Base-by-base conservation (phyloP, 2,329 filamentous ascomycete genomes). In the Apiospora marii region DNA sequence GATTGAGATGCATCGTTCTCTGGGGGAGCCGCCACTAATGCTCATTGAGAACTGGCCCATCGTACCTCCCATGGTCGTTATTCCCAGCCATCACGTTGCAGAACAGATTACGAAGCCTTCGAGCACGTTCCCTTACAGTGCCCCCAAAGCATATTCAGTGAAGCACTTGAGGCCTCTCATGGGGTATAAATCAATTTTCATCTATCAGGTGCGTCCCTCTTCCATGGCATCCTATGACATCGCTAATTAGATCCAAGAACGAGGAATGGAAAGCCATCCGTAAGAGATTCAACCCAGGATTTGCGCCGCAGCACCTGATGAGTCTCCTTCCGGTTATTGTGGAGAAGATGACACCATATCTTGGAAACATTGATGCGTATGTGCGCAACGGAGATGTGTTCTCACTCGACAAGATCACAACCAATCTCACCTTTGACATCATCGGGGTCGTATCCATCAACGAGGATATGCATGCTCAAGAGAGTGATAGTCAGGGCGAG, bases 261-360 rank as follows among this genome's bases (percentile, higher is more conserved):
- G 73, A 75, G 37, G 68, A 70, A 16, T 75, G 74, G 74, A 76
- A 81, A 72, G 70, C 72, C 0, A 67, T 78, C 4, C 79, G 83
- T n/a, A 82, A 79, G 71, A 76, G 78, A 37, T 82, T 81, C 73
- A 84, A 82, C 72, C 80, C 80, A 1, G 83, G 82, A 0, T 84
- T 84, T 69, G 79, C 82, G 1, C 80, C 80, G 2, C 80, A 82
- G 70, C 82, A 84, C 61, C 77, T 84, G 30, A 79, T 83, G 72
- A 80, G 77, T 13, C 76, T 84, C 1, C 74, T 84, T 67, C 82
- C 82, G 0, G 73, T 75, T 43, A 82, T 84, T 61, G 64, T 84
- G 6, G 81, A 83, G 30, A 84, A 84, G 73, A 79, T 78, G 1
- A 69, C 64, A 22, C 74, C 77, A 0, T 83, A 83, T 67, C 58